Conservation (phyloP, 768 basidiomycete species). For the Auricularia sp. region DNA sequence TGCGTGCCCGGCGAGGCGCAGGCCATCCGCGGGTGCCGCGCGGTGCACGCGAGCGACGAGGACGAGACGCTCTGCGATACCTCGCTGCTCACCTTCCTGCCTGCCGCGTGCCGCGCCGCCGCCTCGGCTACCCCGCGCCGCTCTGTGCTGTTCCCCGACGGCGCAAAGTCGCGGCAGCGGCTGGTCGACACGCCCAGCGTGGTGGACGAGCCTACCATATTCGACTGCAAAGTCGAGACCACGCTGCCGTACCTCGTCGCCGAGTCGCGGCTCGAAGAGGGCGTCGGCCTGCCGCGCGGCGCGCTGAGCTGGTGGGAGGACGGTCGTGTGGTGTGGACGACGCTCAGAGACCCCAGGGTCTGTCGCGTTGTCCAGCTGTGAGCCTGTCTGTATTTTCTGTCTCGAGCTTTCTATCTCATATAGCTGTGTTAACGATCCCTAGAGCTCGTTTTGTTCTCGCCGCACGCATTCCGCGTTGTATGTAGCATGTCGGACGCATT, state of each 20-base stretch:
- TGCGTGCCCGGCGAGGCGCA: slow-evolving; percentile 19
- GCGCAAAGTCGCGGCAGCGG: neutral
- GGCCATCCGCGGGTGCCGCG: neutral
- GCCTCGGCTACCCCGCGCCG: neutral
- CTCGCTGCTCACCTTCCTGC: neutral
- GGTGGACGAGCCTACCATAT: neutral
- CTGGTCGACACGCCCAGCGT: neutral
- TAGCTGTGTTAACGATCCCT: no score
- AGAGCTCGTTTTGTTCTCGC: no score
- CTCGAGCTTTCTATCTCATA: no score
- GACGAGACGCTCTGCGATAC: neutral
- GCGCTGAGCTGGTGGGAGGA: neutral
- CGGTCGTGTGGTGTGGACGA: neutral
- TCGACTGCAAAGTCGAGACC: neutral
- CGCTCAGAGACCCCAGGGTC: neutral
- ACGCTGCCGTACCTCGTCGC: neutral
- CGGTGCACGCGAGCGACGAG: neutral
- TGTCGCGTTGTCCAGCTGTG: no score
- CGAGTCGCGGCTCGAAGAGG: neutral
- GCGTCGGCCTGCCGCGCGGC: neutral
- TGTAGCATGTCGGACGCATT: no score
- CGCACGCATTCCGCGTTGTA: no score
- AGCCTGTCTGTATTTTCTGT: no score
- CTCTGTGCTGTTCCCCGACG: neutral
- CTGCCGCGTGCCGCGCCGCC: neutral